phyloP scores from a whole-genome alignment of 305 asterid genomes.

The Ilex paraguariensis region DNA sequence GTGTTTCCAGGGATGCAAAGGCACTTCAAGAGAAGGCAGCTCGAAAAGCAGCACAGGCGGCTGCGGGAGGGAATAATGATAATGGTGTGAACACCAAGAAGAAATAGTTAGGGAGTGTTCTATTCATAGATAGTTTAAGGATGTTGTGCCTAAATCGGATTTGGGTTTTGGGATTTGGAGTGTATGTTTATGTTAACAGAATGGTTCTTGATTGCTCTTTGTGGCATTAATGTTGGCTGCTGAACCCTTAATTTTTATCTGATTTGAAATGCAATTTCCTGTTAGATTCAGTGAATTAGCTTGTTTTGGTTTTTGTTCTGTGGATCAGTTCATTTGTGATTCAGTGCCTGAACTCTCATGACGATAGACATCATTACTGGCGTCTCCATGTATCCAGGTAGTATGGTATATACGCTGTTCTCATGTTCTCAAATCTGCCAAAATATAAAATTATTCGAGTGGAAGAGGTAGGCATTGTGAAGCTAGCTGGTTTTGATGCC shows the following conservation, averaged over 20 bases:
- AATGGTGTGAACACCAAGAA: constrained; percentile 32
- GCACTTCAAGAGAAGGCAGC: constrained; percentile 69
- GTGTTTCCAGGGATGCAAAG: constrained; percentile 55
- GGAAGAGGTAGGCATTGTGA: no score
- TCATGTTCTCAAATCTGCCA: no score
- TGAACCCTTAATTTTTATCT: constrained; percentile 12
- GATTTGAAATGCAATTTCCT: constrained; percentile 11
- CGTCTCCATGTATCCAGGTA: no score
- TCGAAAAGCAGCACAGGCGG: constrained; percentile 49
- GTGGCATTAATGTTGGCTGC: constrained; percentile 1
- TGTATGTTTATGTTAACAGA: background rate
- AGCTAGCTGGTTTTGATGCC: no score
- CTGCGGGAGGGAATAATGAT: constrained; percentile 16
- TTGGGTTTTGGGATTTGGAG: background rate
- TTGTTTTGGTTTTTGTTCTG: no score
- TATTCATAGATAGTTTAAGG: constrained; percentile 1
- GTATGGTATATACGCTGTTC: no score
- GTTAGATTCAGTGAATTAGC: background rate
- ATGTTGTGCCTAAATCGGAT: background rate
- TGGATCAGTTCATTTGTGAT: no score
- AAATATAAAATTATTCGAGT: no score
- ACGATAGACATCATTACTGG: no score
- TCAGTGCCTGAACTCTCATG: no score
- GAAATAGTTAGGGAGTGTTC: constrained; percentile 22
- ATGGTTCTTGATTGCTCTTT: background rate